Conservation (phyloP, 2,329 filamentous ascomycete species). For the Stachybotrys echinatus region DNA sequence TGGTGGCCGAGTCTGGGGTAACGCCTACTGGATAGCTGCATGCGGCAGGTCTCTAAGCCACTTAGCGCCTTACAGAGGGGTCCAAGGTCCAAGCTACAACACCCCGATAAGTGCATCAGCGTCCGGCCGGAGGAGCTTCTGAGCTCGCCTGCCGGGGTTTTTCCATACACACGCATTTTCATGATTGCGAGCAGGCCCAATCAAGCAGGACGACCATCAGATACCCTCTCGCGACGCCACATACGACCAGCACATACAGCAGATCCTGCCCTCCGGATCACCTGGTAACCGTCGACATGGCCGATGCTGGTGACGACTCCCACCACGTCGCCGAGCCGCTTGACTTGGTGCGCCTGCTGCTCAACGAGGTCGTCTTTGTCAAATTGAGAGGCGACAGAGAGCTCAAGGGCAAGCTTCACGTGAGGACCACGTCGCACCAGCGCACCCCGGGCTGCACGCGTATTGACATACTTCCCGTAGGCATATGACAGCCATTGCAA, state of each 20-base stretch:
- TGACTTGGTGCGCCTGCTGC: constrained; percentile 87
- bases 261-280: background rate
- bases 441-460: no score
- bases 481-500: constrained; percentile 99
- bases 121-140: background rate
- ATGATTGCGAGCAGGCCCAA: background rate
- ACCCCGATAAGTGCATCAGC: constrained; percentile 2
- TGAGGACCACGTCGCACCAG: no score
- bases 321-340: constrained; percentile 82
- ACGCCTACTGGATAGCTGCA: background rate
- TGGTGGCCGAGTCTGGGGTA: constrained; percentile 7
- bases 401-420: constrained; percentile 90
- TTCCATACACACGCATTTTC: background rate
- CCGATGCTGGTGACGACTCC: constrained; percentile 72
- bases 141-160: background rate
- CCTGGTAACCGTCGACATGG: constrained; percentile 49
- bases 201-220: background rate
- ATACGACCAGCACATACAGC: background rate
- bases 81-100: no score
- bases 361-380: constrained; percentile 95
- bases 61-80: background rate
- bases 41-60: background rate
- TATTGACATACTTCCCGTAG: constrained; percentile 43
- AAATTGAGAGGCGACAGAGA: constrained; percentile 95
- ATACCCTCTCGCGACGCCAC: background rate